Evolutionary conservation across 2,329 filamentous ascomycete genomes (phyloP).

Genomic region (Madurella fahalii): DNA sequence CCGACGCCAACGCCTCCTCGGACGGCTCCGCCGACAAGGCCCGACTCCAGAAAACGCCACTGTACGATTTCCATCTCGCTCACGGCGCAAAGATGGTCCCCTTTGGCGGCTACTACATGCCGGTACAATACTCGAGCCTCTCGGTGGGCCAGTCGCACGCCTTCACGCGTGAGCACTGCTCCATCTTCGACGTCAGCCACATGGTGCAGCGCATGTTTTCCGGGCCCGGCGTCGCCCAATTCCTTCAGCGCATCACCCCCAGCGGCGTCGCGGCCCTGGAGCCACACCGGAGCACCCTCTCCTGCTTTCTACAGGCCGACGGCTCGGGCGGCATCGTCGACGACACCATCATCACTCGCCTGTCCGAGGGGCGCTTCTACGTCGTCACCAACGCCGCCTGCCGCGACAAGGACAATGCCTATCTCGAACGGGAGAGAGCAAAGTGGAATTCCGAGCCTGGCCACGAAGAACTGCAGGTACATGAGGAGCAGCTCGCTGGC

Average conservation of each 20-base stretch:
- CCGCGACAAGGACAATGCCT: conserved; percentile 79
- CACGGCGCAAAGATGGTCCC: conserved; percentile 90
- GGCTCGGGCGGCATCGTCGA: conserved; percentile 87
- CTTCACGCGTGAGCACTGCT: conserved; percentile 84
- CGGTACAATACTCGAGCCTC: conserved; percentile 76
- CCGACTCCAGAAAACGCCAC: conserved; percentile 31
- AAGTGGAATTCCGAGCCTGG: conserved; percentile 25
- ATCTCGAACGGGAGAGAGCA: conserved; percentile 66
- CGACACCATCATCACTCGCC: conserved; percentile 83
- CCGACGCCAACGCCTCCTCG: conserved; percentile 16
- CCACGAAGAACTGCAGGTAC: conserved; percentile 53
- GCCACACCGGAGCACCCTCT: conserved; percentile 71
- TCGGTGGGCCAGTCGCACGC: conserved; percentile 80
- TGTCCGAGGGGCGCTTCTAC: conserved; percentile 75
- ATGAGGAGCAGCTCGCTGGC: conserved; percentile 66
- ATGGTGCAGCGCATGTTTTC: conserved; percentile 90
- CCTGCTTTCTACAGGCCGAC: conserved; percentile 72
- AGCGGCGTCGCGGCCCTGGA: conserved; percentile 62
- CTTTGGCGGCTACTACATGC: conserved; percentile 93
- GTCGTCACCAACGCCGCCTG: conserved; percentile 95
- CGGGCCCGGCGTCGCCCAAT: conserved; percentile 73
- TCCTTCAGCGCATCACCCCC: conserved; percentile 82
- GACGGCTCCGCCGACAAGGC: not conserved
- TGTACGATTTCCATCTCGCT: conserved; percentile 46
- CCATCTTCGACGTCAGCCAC: conserved; percentile 92